Evolutionary conservation across 2,329 filamentous ascomycete genomes (phyloP).

Genomic region (Ascocoryne sarcoides): DNA sequence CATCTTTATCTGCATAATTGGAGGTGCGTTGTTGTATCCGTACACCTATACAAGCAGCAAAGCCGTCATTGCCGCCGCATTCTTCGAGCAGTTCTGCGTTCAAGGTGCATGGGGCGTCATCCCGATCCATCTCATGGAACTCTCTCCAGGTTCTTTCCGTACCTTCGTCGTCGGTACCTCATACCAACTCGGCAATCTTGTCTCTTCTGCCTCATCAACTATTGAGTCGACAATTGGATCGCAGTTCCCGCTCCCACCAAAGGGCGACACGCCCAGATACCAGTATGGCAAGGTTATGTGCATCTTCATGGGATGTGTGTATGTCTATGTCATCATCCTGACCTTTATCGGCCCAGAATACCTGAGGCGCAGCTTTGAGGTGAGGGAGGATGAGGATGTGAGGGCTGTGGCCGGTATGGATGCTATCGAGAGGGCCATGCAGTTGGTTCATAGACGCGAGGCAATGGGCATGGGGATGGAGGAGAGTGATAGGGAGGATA

Average conservation of each 20-base stretch:
- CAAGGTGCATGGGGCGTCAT: constrained; percentile 71
- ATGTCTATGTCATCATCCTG: constrained; percentile 12
- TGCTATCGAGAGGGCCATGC: constrained; percentile 23
- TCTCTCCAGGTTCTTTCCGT: constrained; percentile 61
- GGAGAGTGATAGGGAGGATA: constrained; percentile 13
- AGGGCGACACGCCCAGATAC: constrained; percentile 44
- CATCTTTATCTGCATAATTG: constrained; percentile 52
- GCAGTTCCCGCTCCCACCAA: constrained; percentile 60
- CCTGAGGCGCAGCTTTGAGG: constrained; percentile 37
- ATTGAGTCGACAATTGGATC: constrained; percentile 71
- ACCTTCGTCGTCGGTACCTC: constrained; percentile 63
- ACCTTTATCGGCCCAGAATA: constrained; percentile 37
- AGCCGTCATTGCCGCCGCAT: constrained; percentile 67
- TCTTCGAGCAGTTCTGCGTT: constrained; percentile 75
- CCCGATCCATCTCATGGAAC: constrained; percentile 65
- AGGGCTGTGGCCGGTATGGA: constrained; percentile 33
- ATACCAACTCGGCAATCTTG: constrained; percentile 70
- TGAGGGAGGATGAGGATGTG: constrained; percentile 38
- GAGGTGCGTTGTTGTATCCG: constrained; percentile 73
- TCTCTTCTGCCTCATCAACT: constrained; percentile 62
- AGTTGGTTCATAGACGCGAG: constrained; percentile 12
- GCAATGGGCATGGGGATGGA: constrained; percentile 9
- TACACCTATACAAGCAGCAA: constrained; percentile 62
- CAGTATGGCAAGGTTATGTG: constrained; percentile 78
- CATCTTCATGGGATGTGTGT: constrained; percentile 68